Evolutionary conservation across 1,284 basidiomycete species (phyloP).

Genomic region (Pseudozyma sp.): DNA sequence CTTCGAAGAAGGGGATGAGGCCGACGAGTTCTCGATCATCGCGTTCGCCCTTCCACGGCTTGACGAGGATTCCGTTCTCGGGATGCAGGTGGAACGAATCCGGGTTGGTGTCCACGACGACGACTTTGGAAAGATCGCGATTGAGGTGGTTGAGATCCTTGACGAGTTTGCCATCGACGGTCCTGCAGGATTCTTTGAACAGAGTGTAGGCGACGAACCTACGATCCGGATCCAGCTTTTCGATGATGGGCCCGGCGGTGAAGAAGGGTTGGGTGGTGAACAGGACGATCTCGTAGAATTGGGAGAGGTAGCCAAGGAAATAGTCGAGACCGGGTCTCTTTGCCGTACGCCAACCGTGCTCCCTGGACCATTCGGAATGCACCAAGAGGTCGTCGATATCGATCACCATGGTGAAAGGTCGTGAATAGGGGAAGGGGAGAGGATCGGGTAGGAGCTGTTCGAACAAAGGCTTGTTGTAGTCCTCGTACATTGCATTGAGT

Average conservation of each 20-base stretch:
- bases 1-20: constrained; percentile 96
- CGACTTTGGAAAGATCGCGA: constrained; percentile 89
- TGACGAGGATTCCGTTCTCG: constrained; percentile 86
- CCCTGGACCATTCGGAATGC: constrained; percentile 81
- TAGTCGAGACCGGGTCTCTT: constrained; percentile 93
- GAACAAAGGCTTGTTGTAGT: constrained; percentile 77
- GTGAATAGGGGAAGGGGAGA: constrained; percentile 83
- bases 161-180: constrained; percentile 64
- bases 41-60: constrained; percentile 86
- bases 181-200: constrained; percentile 78
- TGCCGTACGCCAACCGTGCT: constrained; percentile 71
- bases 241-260: constrained; percentile 87
- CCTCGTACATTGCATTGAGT: constrained; percentile 51
- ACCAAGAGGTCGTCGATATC: constrained; percentile 93
- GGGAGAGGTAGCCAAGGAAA: constrained; percentile 94
- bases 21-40: constrained; percentile 82
- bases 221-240: constrained; percentile 93
- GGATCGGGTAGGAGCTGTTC: constrained; percentile 89
- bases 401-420: constrained; percentile 90
- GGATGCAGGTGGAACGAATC: constrained; percentile 84
- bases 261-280: constrained; percentile 93
- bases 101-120: constrained; percentile 85
- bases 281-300: constrained; percentile 97
- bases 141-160: constrained; percentile 92
- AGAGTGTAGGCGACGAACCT: constrained; percentile 89